Conservation (phyloP, 805 yeast genomes). For the Candida boleticola region DNA sequence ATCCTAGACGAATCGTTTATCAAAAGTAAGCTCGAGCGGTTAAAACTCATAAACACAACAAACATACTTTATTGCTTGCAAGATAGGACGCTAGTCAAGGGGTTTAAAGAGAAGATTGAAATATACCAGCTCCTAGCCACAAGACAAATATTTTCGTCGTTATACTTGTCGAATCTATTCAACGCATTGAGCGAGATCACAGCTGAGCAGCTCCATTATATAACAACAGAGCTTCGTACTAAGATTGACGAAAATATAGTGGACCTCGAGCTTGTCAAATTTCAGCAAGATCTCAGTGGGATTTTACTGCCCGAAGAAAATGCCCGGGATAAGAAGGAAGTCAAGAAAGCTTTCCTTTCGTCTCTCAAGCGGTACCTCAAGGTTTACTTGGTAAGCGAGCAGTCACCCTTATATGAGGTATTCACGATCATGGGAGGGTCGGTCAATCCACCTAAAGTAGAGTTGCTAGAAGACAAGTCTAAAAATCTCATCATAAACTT, state of each 20-base stretch:
- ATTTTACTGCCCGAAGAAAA: no score
- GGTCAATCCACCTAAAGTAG: conserved; percentile 14
- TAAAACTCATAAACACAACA: conserved; percentile 23
- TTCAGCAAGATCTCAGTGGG: neutral
- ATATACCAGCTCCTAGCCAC: conserved; percentile 5
- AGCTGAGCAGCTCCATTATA: neutral
- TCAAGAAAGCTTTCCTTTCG: neutral
- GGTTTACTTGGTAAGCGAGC: conserved; percentile 8
- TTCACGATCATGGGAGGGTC: conserved; percentile 36
- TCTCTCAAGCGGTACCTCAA: conserved; percentile 1
- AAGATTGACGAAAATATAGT: neutral
- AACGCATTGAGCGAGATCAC: neutral
- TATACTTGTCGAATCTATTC: conserved; percentile 1
- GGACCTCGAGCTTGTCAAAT: neutral
- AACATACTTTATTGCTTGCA: conserved; percentile 20
- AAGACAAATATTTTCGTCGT: conserved; percentile 4
- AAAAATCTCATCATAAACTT: conserved; percentile 38
- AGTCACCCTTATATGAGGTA: conserved; percentile 38
- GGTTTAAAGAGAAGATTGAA: conserved; percentile 3
- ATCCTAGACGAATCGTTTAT: conserved; percentile 10
- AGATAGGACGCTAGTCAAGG: neutral
- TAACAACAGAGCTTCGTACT: neutral
- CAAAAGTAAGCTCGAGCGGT: conserved; percentile 17
- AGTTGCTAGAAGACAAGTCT: conserved; percentile 33
- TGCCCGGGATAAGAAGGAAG: neutral